A percentile compares a stretch with the other conserved stretches of the same genome.
Conservation (phyloP, 257 asterid genomes). For the Solanum acaule region DNA sequence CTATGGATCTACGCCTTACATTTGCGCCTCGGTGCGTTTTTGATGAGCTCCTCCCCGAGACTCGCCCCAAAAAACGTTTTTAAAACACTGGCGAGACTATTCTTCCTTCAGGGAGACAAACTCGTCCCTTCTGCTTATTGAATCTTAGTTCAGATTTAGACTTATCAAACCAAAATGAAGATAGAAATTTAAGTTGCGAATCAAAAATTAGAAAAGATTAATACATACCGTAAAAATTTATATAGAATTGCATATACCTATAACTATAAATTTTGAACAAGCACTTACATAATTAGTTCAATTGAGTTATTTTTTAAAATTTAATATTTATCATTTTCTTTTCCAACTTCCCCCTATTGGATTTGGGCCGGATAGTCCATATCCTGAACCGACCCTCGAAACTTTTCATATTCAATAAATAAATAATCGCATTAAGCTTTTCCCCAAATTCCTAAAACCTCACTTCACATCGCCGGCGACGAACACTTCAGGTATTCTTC, state of each 20-base stretch:
- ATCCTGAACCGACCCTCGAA: background rate
- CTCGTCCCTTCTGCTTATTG: background rate
- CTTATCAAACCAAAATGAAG: background rate
- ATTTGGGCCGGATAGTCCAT: background rate
- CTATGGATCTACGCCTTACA: too few relatives aligned
- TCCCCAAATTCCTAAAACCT: background rate
- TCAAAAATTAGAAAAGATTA: background rate
- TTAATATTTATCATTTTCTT: background rate
- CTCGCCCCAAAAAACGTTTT: too few relatives aligned
- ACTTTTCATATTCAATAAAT: background rate
- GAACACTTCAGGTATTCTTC: background rate
- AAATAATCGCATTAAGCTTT: background rate
- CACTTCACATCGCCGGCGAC: background rate
- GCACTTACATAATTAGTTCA: background rate
- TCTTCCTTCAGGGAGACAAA: too few relatives aligned
- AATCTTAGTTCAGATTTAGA: background rate
- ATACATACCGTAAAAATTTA: background rate
- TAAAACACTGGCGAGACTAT: too few relatives aligned
- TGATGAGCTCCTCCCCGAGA: too few relatives aligned
- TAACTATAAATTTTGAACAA: background rate
- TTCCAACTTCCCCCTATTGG: too few relatives aligned
- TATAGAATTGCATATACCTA: background rate
- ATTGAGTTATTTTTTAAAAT: background rate
- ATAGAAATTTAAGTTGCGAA: background rate
- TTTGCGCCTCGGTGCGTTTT: too few relatives aligned